Conservation (phyloP, 1,139 yeast species). For the Lodderomyces jiufengensis region DNA sequence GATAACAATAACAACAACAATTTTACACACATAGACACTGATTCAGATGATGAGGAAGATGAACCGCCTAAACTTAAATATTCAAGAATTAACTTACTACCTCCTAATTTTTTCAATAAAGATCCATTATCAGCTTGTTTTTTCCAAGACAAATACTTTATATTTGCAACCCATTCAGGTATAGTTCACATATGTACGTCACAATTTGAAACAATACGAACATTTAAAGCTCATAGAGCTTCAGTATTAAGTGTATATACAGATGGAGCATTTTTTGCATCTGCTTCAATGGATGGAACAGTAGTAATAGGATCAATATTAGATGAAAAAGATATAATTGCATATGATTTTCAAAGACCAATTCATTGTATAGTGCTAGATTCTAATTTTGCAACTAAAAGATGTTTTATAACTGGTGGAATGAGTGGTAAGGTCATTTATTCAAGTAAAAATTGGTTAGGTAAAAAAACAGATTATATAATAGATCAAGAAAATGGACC, state of each 20-base stretch:
- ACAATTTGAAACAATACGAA: constrained; percentile 56
- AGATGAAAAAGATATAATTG: constrained; percentile 63
- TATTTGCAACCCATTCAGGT: constrained; percentile 91
- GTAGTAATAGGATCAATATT: constrained; percentile 71
- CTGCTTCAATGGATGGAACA: constrained; percentile 93
- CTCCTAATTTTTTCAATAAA: constrained; percentile 60
- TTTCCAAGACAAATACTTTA: constrained; percentile 56
- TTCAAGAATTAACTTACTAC: constrained; percentile 61
- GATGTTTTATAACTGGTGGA: constrained; percentile 82
- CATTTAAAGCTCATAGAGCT: constrained; percentile 82
- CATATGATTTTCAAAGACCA: constrained; percentile 84
- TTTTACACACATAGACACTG: background rate
- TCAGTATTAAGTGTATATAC: constrained; percentile 70
- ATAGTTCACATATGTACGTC: constrained; percentile 63
- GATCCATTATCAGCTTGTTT: constrained; percentile 76
- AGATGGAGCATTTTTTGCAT: constrained; percentile 73
- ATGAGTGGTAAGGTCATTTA: constrained; percentile 79
- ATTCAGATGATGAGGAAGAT: constrained; percentile 41
- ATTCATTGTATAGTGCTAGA: constrained; percentile 84
- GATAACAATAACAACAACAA: constrained; percentile 2
- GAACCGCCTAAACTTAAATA: constrained; percentile 78
- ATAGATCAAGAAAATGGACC: constrained; percentile 68
- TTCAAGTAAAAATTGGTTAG: constrained; percentile 83
- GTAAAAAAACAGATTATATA: constrained; percentile 65
- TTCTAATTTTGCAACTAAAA: constrained; percentile 56